Conservation (phyloP, 208 protist genomes). For the Wallacemonas collosoma region DNA sequence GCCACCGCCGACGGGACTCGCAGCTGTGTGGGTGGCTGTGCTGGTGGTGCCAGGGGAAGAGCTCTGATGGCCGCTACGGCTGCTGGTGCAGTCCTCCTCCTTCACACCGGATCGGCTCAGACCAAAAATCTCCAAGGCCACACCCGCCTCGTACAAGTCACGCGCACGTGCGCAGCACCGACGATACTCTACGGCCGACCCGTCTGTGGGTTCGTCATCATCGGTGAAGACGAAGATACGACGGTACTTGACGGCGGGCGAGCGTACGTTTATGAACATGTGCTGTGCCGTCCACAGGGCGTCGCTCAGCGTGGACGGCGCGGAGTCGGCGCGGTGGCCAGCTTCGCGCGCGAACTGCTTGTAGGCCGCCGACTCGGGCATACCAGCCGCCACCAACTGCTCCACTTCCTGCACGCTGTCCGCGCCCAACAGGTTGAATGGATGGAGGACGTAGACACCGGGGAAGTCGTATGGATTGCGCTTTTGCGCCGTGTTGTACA, state of each 20-base stretch:
- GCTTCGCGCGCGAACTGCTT: slow-evolving; percentile 31
- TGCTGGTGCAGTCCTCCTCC: not conserved
- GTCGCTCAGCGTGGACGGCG: slow-evolving; percentile 41
- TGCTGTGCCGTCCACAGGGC: slow-evolving; percentile 72
- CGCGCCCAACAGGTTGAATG: slow-evolving; percentile 31
- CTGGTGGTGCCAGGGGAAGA: too few relatives aligned
- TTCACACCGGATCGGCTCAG: slow-evolving; percentile 24
- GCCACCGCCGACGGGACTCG: too few relatives aligned
- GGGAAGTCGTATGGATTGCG: slow-evolving; percentile 41
- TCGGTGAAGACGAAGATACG: slow-evolving; percentile 90
- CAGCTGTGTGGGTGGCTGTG: too few relatives aligned
- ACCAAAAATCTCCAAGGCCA: slow-evolving; percentile 74
- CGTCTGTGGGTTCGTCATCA: slow-evolving; percentile 63
- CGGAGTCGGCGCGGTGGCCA: not conserved
- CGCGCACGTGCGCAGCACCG: slow-evolving; percentile 41
- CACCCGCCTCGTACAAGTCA: slow-evolving; percentile 54
- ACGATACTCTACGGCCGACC: slow-evolving; percentile 30
- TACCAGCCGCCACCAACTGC: slow-evolving; percentile 49
- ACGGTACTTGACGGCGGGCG: slow-evolving; percentile 33
- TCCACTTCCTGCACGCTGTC: slow-evolving; percentile 58
- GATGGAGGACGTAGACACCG: slow-evolving; percentile 69
- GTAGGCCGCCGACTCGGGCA: slow-evolving; percentile 26
- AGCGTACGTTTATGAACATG: slow-evolving; percentile 49
- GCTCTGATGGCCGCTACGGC: not conserved
- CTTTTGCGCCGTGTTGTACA: slow-evolving; percentile 65